A percentile compares a stretch with the other conserved stretches of the same genome.
Conservation (phyloP, 2,329 filamentous ascomycete genomes). For the Esteya vermicola region DNA sequence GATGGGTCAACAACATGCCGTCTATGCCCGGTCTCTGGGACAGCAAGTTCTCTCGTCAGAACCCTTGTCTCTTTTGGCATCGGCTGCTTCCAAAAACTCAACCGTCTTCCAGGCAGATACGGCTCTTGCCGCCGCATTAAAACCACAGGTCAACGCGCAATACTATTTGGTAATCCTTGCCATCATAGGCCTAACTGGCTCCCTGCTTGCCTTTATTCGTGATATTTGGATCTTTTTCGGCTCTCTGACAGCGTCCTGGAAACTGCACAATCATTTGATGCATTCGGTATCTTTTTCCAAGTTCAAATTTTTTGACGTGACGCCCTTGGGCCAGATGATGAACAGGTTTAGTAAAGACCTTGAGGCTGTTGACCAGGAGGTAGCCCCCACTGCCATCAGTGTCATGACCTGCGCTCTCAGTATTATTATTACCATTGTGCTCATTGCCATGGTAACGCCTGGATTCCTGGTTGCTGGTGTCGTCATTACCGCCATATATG, state of each 20-base stretch:
- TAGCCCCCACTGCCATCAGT: constrained; percentile 78
- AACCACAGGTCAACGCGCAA: constrained; percentile 53
- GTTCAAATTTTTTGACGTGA: constrained; percentile 96
- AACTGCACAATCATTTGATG: constrained; percentile 69
- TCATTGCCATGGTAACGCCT: constrained; percentile 83
- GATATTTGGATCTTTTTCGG: constrained; percentile 88
- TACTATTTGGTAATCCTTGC: constrained; percentile 84
- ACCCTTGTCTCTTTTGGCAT: not conserved
- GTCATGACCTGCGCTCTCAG: constrained; percentile 50
- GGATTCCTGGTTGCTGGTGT: constrained; percentile 76
- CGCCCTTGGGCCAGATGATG: constrained; percentile 89
- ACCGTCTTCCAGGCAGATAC: constrained; percentile 21
- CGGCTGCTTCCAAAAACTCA: constrained; percentile 15
- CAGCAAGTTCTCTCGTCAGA: constrained; percentile 3
- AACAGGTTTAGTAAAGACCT: constrained; percentile 98
- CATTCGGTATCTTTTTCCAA: constrained; percentile 70
- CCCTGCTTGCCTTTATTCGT: constrained; percentile 65
- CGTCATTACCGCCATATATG: constrained; percentile 74
- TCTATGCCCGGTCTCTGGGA: constrained; percentile 5
- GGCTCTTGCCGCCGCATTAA: constrained; percentile 10
- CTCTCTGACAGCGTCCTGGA: constrained; percentile 74
- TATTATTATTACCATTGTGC: constrained; percentile 68
- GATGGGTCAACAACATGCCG: not conserved
- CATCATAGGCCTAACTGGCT: constrained; percentile 60
- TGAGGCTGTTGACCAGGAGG: constrained; percentile 88